Conservation (phyloP, 2,329 filamentous ascomycete genomes). For the Xylaria polymorpha region DNA sequence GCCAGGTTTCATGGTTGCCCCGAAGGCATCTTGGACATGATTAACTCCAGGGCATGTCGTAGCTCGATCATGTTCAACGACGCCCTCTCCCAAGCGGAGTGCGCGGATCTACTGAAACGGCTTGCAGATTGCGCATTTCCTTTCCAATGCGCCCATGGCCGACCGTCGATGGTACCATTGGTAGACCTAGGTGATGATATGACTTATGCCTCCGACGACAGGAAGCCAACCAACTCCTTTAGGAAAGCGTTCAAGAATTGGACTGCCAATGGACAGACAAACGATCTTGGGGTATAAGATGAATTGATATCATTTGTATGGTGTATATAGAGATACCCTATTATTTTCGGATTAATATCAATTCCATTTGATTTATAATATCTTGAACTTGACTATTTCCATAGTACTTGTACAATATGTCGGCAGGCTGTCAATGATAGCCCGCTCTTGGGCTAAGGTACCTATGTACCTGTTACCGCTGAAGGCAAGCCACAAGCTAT, state of each 20-base stretch:
- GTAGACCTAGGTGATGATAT: conserved; percentile 58
- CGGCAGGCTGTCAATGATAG: too few relatives aligned
- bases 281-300: neutral
- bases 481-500: neutral
- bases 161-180: conserved; percentile 73
- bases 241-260: conserved; percentile 44
- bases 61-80: conserved; percentile 93
- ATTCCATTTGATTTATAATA: conserved; percentile 1
- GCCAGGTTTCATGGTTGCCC: conserved; percentile 76
- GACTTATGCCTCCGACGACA: conserved; percentile 15
- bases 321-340: conserved; percentile 15
- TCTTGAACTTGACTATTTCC: too few relatives aligned
- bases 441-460: too few relatives aligned
- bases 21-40: conserved; percentile 76
- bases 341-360: neutral
- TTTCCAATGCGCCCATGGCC: conserved; percentile 86
- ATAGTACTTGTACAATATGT: too few relatives aligned
- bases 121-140: conserved; percentile 76
- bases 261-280: conserved; percentile 26
- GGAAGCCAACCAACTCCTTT: conserved; percentile 37
- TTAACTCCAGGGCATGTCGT: conserved; percentile 80
- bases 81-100: conserved; percentile 66
- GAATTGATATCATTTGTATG: neutral
- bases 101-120: conserved; percentile 64
- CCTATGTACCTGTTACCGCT: too few relatives aligned